Conservation (phyloP, 1,284 basidiomycete genomes). For the Megacollybia platyphylla region DNA sequence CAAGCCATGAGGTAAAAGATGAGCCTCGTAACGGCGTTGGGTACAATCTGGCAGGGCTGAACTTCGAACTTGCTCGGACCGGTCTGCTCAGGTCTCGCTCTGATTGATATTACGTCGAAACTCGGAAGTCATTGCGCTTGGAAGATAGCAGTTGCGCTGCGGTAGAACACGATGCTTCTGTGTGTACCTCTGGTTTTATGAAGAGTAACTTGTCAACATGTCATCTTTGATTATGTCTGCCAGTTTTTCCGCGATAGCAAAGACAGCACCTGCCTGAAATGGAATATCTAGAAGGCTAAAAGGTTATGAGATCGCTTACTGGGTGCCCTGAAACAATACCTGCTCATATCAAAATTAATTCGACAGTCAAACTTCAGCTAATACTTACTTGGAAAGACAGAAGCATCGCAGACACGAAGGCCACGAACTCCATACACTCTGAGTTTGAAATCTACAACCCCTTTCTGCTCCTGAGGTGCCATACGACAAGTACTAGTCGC, state of each 20-base stretch:
- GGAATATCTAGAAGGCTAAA: background rate
- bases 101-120: too few species aligned
- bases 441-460: conserved; percentile 12
- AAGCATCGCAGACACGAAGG: conserved; percentile 49
- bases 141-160: too few species aligned
- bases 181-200: too few species aligned
- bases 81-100: too few species aligned
- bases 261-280: conserved; percentile 40
- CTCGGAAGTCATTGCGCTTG: too few species aligned
- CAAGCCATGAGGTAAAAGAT: too few species aligned
- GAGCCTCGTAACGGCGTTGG: too few species aligned
- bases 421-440: conserved; percentile 18
- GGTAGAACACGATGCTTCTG: too few species aligned
- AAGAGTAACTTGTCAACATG: background rate
- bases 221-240: conserved; percentile 41
- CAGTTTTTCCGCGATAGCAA: conserved; percentile 52
- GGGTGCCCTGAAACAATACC: conserved; percentile 47
- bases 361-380: too few species aligned
- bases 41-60: too few species aligned
- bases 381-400: conserved; percentile 31
- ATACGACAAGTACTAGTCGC: conserved; percentile 36
- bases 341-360: too few species aligned
- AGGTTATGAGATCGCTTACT: conserved; percentile 20
- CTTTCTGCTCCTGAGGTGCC: conserved; percentile 20
- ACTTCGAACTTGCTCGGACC: too few species aligned